These are phyloP conservation scores for Gypsophila paniculata DNA, from an alignment of 179 eudicot species.

Conservation along the genomic window DNA sequence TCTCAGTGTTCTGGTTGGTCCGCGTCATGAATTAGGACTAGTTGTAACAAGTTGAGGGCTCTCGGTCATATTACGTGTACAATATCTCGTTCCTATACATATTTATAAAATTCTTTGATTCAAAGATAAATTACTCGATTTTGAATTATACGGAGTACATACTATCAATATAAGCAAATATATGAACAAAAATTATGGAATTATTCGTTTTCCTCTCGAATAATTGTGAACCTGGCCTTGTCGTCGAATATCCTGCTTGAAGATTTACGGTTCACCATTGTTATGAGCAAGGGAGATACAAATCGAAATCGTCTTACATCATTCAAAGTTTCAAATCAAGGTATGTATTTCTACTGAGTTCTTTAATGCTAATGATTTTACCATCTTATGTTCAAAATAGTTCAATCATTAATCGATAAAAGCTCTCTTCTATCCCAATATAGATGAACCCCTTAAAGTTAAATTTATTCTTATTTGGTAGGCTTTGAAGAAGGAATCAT, in stretches of 20 bases:
- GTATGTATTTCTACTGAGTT: constrained; percentile 8
- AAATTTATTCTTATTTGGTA: background rate
- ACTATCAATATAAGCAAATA: background rate
- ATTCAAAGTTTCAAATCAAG: background rate
- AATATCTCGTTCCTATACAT: background rate
- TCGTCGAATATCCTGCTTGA: too few relatives aligned
- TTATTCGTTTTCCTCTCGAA: background rate
- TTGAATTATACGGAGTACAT: background rate
- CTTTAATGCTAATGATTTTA: background rate
- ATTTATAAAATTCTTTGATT: constrained; percentile 7
- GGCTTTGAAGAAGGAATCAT: constrained; percentile 46
- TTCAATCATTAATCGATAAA: background rate
- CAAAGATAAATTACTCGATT: background rate
- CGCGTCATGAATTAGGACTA: constrained; percentile 2
- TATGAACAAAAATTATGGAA: background rate
- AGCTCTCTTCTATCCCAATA: too few relatives aligned
- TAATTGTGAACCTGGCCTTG: too few relatives aligned
- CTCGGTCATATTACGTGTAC: constrained; percentile 3
- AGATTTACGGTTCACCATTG: too few relatives aligned
- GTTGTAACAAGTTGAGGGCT: constrained; percentile 12
- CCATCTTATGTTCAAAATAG: background rate
- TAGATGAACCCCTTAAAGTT: too few relatives aligned
- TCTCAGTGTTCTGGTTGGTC: background rate
- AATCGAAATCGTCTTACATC: too few relatives aligned
- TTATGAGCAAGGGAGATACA: too few relatives aligned